Base-by-base conservation (phyloP, 2,329 filamentous ascomycete genomes). In the Pseudonectria buxi region DNA sequence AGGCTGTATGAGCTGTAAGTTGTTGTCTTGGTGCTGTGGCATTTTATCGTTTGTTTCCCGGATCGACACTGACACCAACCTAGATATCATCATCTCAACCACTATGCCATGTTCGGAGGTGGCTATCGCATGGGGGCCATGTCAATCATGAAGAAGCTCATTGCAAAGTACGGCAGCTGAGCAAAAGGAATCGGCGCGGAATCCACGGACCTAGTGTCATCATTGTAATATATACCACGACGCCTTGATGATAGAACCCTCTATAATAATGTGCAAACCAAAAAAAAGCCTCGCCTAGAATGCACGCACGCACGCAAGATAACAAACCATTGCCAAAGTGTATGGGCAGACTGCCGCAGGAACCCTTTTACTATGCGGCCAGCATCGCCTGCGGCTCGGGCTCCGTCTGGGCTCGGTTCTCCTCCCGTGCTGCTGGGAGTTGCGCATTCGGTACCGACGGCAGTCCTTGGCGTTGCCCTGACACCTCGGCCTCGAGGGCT, bases 21-120 rank as follows among this genome's bases (percentile, higher is more conserved):
- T 28, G 10, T 35, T 36, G 18, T 33, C 10, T 14, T 35, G 16
- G n/a, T n/a, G n/a, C n/a, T n/a, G n/a, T n/a, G n/a, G n/a, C n/a
- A n/a, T n/a, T n/a, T n/a, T n/a, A n/a, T n/a, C n/a, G n/a, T n/a
- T n/a, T n/a, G n/a, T n/a, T n/a, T n/a, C n/a, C n/a, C n/a, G n/a
- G n/a, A n/a, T 24, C 15, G 13, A 13, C 18, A 24, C 37, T 47
- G 3, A 40, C 22, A 4, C 7, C 6, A 2, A 26, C 18, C 9
- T 47, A 86, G 82, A 44, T 90, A 95, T 58, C 90, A 95, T 58
- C 84, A 94, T 55, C 63, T 95, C 15, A 95, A 95, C 45, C 90
- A 95, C 49, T 82, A 81, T 65, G 81, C 84, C 2, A 70, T 95
- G 30, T 95, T 95, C 58, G 87, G 87, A 0, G 82, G 81, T 1